phyloP scores from a whole-genome alignment of 805 yeast genomes.

The Wickerhamomyces rabaulensis region DNA sequence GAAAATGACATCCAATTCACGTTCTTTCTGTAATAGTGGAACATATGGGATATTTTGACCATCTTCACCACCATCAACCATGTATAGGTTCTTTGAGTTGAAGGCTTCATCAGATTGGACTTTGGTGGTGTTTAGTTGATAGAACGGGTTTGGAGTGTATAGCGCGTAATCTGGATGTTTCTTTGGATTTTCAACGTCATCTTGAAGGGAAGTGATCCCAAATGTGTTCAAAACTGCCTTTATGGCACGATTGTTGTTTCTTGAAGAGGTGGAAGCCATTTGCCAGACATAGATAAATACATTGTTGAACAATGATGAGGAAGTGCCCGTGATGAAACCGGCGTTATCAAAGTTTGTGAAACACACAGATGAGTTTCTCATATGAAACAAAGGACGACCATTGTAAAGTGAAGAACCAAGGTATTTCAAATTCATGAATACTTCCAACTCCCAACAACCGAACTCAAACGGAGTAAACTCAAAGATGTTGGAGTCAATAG shows the following conservation, averaged over 20 bases:
- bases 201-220: conserved; percentile 36
- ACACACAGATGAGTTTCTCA: conserved; percentile 33
- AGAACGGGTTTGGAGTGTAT: conserved; percentile 60
- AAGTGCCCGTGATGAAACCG: conserved; percentile 57
- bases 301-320: conserved; percentile 53
- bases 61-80: conserved; percentile 83
- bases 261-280: conserved; percentile 27
- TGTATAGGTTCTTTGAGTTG: conserved; percentile 28
- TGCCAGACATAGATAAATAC: conserved; percentile 41
- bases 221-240: conserved; percentile 36
- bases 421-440: conserved; percentile 46
- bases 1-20: conserved; percentile 58
- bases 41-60: conserved; percentile 64
- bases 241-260: conserved; percentile 28
- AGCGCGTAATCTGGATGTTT: conserved; percentile 55
- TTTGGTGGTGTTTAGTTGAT: conserved; percentile 18
- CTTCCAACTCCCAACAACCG: conserved; percentile 59
- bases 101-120: conserved; percentile 15
- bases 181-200: conserved; percentile 24
- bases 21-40: conserved; percentile 57
- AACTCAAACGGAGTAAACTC: conserved; percentile 64
- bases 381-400: conserved; percentile 33
- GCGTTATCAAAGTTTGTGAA: conserved; percentile 50
- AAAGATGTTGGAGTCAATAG: conserved; percentile 39
- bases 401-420: conserved; percentile 44